Conservation (phyloP, 78 protist species). For the Guillardia theta region DNA sequence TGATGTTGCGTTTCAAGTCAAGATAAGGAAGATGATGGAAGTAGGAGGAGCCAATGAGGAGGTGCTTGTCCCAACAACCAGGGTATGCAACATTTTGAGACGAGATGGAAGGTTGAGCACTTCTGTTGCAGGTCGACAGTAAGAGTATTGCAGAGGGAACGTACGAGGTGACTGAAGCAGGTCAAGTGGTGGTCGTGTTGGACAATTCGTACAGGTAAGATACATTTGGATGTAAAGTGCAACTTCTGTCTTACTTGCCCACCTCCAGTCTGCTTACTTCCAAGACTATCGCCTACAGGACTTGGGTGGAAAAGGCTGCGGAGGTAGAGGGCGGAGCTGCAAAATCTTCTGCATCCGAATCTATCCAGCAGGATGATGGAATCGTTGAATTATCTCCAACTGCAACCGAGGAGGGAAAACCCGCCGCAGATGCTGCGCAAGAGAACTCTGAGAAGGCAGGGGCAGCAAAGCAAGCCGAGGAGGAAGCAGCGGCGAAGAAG, state of each 20-base stretch:
- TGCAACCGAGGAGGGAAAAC: too few species aligned
- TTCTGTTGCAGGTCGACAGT: neutral
- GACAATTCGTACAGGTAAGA: neutral
- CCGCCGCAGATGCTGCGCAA: too few species aligned
- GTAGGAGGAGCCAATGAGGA: neutral
- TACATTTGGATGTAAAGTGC: too few species aligned
- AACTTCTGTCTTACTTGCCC: neutral
- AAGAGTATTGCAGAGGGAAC: neutral
- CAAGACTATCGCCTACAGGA: neutral
- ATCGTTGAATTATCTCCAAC: too few species aligned
- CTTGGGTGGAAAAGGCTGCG: neutral
- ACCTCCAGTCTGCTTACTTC: neutral
- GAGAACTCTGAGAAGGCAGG: too few species aligned
- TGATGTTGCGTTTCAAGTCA: neutral
- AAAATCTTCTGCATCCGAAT: too few species aligned
- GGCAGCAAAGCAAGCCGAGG: too few species aligned
- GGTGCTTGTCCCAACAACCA: neutral
- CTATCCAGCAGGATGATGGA: too few species aligned
- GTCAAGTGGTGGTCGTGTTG: neutral
- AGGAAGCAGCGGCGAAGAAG: too few species aligned
- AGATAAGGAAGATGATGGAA: neutral
- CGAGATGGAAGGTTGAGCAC: too few species aligned
- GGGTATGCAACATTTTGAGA: too few species aligned
- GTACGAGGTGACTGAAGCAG: neutral
- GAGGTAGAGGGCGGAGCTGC: neutral